These are phyloP conservation scores for Begonia peltatifolia DNA, from an alignment of 306 rosid genomes.

Conservation along the genomic window DNA sequence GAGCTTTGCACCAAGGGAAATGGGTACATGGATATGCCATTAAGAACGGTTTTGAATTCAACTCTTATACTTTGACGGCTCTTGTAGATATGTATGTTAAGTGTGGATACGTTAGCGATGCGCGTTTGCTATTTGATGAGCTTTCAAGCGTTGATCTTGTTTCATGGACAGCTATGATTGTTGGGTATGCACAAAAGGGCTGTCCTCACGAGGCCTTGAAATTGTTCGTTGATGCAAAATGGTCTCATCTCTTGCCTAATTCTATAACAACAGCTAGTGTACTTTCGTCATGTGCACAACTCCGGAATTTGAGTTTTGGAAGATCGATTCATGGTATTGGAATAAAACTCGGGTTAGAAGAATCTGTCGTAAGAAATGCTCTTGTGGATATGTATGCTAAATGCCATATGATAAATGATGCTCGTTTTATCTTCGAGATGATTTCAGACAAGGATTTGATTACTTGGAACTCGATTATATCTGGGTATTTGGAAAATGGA, in stretches of 20 bases:
- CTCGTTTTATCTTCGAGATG: conserved; percentile 35
- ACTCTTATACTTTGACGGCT: conserved; percentile 27
- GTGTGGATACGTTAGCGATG: conserved; percentile 42
- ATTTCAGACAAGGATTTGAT: conserved; percentile 25
- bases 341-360: conserved; percentile 38
- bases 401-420: conserved; percentile 27
- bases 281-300: conserved; percentile 54
- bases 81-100: conserved; percentile 57
- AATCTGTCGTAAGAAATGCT: conserved; percentile 34
- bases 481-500: conserved; percentile 43
- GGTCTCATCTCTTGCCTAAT: conserved; percentile 40
- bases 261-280: conserved; percentile 42
- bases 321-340: conserved; percentile 36
- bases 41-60: conserved; percentile 32
- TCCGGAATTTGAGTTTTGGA: conserved; percentile 25
- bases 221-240: conserved; percentile 27
- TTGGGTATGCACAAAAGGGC: conserved; percentile 51
- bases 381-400: conserved; percentile 67
- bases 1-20: conserved; percentile 55
- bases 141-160: conserved; percentile 28
- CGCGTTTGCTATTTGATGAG: conserved; percentile 41
- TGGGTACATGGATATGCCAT: conserved; percentile 53
- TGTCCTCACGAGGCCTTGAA: conserved; percentile 34
- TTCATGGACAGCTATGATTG: conserved; percentile 77
- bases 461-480: conserved; percentile 63